Base-by-base conservation (phyloP, 192 early-diverging fungal genomes). In the Coemansia sp. region DNA sequence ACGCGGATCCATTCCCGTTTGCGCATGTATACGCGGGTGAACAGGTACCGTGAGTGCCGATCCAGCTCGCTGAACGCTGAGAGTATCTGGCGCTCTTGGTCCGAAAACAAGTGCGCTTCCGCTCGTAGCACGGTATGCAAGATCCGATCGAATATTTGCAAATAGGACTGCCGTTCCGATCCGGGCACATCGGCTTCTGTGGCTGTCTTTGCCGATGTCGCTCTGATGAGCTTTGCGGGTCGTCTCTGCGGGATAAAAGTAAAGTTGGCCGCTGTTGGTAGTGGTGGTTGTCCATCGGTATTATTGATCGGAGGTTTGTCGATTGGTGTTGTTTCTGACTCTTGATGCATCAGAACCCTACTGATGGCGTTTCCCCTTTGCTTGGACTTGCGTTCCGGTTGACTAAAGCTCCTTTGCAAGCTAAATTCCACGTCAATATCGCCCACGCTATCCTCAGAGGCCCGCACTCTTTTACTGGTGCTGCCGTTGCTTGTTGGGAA, bases 101-200 rank as follows among this genome's bases (percentile, higher is more conserved):
- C 60, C 0, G 75, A 77, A 45, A 83, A 77, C 36, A 83, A 49
- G 53, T 75, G 67, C 2, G 66, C 63, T 33, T 83, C 80, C 38
- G 21, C 64, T n/a, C 62, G 43, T 52, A 83, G 58, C 11, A 83
- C 80, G 1, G 75, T 74, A 8, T 68, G 60, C 15, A 77, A 43
- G 14, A 83, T 74, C 14, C 67, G 49, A 67, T 83, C 80, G 44
- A 83, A 83, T 46, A 77, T 77, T 14, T 74, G 62, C 48, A 83
- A 48, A 41, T 83, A 83, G 16, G 62, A 69, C 36, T 77, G 60
- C 3, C 80, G 71, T n/a, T 77, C 75, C 0, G 70, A 21, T n/a
- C 55, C 46, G 34, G 14, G 56, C 34, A 58, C 56, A 36, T 38
- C 56, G 10, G 56, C 33, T 15, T 58, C 56, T 16, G 26, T 58